Evolutionary conservation across 371 early-diverging fungal species (phyloP), one percentile per base, ranked within the genome.

Genomic region (Choanephora cucurbitarum): DNA sequence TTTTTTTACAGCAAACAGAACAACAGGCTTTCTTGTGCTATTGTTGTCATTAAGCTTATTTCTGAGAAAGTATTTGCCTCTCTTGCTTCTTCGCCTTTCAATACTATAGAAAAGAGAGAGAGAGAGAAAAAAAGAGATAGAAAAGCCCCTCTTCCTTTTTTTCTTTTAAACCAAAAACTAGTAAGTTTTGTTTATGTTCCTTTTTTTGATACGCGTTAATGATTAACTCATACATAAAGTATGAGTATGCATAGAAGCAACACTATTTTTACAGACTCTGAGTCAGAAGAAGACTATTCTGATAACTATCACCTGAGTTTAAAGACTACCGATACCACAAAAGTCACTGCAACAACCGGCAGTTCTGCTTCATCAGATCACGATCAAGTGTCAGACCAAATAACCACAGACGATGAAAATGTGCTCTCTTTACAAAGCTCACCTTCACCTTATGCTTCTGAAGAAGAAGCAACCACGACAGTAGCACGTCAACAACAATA

Each of bases 341-440:
- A 28, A 28, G 17, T 22, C 15, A 47, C 17, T 17, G 4, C 10
- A 14, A 23, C 32, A 32, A 17, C 46, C 15, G 39, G 34, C 28
- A 23, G 8, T 37, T 31, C 37, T 24, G 7, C 5, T 7, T 28
- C 17, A 9, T 33, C 37, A 0, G 9, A 49, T 49, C 47, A 33
- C 11, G 41, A 43, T 15, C 33, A 47, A n/a, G 32, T 3, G 6
- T 17, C n/a, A 33, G 43, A 22, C 11, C 49, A 37, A 49, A n/a
- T 23, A 17, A 33, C 40, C 4, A 52, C 53, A 31, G 56, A 57
- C 32, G 62, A 55, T 44, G 53, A 62, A 34, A 48, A 37, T 34
- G 31, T 57, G 13, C 34, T 58, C 10, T 58, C 55, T 2, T 44
- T 40, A 14, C 63, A 62, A 44, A 57, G 63, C 22, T 62, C 63